phyloP scores from a whole-genome alignment of 345 rosid species.

The Passiflora organensis region DNA sequence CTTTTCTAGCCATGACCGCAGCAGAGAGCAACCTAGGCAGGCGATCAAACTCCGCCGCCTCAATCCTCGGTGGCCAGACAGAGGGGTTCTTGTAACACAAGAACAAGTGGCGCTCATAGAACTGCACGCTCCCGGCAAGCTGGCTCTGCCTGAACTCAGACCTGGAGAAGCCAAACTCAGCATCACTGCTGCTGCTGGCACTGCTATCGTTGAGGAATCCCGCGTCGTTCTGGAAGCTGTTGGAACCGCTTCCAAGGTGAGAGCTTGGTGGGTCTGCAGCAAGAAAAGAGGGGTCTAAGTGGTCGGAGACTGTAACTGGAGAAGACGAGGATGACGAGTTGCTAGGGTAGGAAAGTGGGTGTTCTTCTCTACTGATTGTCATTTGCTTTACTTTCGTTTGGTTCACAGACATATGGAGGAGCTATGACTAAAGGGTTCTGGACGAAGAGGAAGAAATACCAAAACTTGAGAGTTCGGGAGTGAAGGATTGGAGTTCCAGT shows the following conservation, averaged over 20 bases:
- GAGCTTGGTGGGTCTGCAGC: constrained; percentile 45
- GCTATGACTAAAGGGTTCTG: neutral
- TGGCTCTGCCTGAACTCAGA: constrained; percentile 62
- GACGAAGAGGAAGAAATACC: neutral
- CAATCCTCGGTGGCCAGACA: constrained; percentile 93
- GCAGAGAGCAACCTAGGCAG: constrained; percentile 90
- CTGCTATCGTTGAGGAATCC: constrained; percentile 42
- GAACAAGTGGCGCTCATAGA: constrained; percentile 81
- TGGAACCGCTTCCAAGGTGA: constrained; percentile 57
- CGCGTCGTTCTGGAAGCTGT: constrained; percentile 71
- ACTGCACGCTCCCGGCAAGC: constrained; percentile 76
- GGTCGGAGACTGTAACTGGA: constrained; percentile 62
- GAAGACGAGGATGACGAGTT: constrained; percentile 64
- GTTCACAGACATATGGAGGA: neutral
- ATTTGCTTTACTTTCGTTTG: constrained; percentile 13
- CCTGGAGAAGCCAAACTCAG: constrained; percentile 75
- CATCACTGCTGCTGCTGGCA: constrained; percentile 30
- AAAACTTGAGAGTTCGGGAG: neutral
- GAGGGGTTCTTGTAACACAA: constrained; percentile 91
- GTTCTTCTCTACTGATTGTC: constrained; percentile 59
- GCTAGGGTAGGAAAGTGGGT: constrained; percentile 39
- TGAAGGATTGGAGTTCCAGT: constrained; percentile 1
- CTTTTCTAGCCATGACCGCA: constrained; percentile 58
- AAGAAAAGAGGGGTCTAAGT: constrained; percentile 38
- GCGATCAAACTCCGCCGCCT: constrained; percentile 99